phyloP scores from a whole-genome alignment of 805 yeast species.

The Myxozyma lipomycoides region DNA sequence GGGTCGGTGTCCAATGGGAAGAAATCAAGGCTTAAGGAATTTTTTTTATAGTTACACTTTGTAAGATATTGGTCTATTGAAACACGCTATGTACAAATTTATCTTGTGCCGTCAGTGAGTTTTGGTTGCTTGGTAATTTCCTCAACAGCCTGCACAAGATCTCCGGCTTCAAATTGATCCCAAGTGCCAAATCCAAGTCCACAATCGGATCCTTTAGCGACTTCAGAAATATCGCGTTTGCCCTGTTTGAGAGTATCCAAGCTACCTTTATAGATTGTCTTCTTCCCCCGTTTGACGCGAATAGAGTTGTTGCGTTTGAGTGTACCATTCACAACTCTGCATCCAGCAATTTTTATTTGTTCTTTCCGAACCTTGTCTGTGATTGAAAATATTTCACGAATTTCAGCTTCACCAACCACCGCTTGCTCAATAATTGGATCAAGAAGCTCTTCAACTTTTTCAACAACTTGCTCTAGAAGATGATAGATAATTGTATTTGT shows the following conservation, averaged over 20 bases:
- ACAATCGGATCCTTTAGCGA: conserved; percentile 84
- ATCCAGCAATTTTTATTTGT: conserved; percentile 74
- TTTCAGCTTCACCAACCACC: conserved; percentile 59
- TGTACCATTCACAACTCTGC: conserved; percentile 68
- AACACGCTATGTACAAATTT: conserved; percentile 9
- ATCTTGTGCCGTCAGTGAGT: conserved; percentile 50
- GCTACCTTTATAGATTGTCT: conserved; percentile 52
- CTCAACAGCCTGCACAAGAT: conserved; percentile 68
- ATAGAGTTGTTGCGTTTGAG: conserved; percentile 57
- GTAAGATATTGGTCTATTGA: background rate
- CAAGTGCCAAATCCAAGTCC: conserved; percentile 70
- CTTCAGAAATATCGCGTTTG: conserved; percentile 73
- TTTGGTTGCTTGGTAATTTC: conserved; percentile 42
- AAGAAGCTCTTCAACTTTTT: conserved; percentile 54
- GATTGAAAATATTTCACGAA: conserved; percentile 70
- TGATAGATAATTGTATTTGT: conserved; percentile 81
- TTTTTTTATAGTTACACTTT: background rate
- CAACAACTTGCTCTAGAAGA: conserved; percentile 77
- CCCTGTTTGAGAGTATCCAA: conserved; percentile 73
- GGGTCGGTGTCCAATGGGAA: conserved; percentile 88
- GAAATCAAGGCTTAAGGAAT: conserved; percentile 4
- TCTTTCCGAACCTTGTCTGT: conserved; percentile 45
- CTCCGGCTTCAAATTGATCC: conserved; percentile 70
- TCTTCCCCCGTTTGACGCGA: conserved; percentile 52
- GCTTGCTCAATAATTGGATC: conserved; percentile 65